A percentile compares a stretch with the other conserved stretches of the same genome.
phyloP scores from a whole-genome alignment of 495 filamentous ascomycete species.

The Cercophora samala region DNA sequence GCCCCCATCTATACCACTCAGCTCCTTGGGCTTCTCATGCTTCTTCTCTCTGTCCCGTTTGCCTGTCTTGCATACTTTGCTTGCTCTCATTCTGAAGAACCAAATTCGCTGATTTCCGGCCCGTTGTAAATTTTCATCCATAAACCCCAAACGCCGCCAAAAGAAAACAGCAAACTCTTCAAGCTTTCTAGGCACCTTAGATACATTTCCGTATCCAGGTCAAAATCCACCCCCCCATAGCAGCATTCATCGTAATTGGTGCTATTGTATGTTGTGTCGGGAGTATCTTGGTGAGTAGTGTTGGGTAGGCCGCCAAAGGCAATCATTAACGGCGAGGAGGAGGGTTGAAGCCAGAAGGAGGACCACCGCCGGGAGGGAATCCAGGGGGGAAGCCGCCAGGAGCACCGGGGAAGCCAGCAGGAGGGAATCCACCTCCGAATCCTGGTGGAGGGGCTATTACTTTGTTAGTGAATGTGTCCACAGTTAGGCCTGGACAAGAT shows the following conservation, averaged over 20 bases:
- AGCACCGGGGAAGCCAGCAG: constrained; percentile 49
- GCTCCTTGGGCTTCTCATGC: not conserved
- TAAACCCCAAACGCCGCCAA: constrained; percentile 32
- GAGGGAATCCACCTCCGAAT: constrained; percentile 51
- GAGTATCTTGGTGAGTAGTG: constrained; percentile 22
- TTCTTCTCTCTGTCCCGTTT: not conserved
- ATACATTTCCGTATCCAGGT: not conserved
- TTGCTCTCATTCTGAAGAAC: not conserved
- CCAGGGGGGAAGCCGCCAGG: constrained; percentile 49
- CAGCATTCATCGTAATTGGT: constrained; percentile 26
- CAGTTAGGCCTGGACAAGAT: not conserved
- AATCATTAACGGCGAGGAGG: constrained; percentile 60
- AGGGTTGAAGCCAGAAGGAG: constrained; percentile 65
- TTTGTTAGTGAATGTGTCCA: not conserved
- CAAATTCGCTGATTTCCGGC: not conserved
- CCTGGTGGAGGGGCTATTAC: constrained; percentile 59
- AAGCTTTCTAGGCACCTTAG: not conserved
- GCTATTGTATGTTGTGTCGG: constrained; percentile 9
- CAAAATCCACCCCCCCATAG: not conserved
- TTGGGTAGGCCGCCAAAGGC: constrained; percentile 14
- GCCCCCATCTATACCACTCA: not conserved
- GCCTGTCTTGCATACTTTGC: not conserved
- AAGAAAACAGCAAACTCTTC: constrained; percentile 14
- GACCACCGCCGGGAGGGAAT: constrained; percentile 48
- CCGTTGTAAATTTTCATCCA: constrained; percentile 20